phyloP scores from a whole-genome alignment of 371 early-diverging fungal species.

The Circinella umbellata region DNA sequence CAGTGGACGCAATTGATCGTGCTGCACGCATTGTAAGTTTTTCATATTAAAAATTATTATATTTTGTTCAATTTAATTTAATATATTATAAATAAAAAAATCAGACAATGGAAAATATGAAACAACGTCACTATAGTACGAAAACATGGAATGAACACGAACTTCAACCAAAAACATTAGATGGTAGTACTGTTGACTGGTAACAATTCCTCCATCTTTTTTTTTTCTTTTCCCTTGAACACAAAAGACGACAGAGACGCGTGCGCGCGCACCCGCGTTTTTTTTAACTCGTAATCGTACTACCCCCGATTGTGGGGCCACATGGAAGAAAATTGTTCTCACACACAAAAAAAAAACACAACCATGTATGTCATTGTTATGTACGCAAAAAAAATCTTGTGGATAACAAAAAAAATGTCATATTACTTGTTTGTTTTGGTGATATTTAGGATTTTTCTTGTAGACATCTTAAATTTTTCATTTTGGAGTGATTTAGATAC shows the following conservation, averaged over 20 bases:
- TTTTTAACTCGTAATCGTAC: too few species aligned
- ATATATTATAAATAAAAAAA: neutral
- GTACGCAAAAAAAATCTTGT: too few species aligned
- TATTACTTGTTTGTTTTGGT: too few species aligned
- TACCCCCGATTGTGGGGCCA: too few species aligned
- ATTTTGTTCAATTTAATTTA: too few species aligned
- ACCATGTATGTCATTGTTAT: too few species aligned
- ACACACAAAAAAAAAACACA: too few species aligned
- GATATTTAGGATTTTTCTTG: slow-evolving; percentile 78
- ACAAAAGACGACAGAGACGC: neutral
- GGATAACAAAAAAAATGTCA: too few species aligned
- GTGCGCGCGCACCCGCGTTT: too few species aligned
- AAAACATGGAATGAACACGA: slow-evolving; percentile 78
- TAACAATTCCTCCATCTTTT: slow-evolving; percentile 18
- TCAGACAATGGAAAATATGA: slow-evolving; percentile 71
- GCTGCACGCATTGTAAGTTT: slow-evolving; percentile 59
- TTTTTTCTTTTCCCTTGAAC: neutral
- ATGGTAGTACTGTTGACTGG: slow-evolving; percentile 69
- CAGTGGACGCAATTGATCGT: slow-evolving; percentile 53
- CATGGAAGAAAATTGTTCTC: too few species aligned
- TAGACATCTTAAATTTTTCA: slow-evolving; percentile 90
- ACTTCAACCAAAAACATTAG: slow-evolving; percentile 69
- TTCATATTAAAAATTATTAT: too few species aligned
- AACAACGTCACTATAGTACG: slow-evolving; percentile 64
- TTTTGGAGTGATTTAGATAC: slow-evolving; percentile 79